These are phyloP conservation scores for Fusarium nodosum DNA, from an alignment of 2,329 filamentous ascomycete genomes.

Conservation along the genomic window DNA sequence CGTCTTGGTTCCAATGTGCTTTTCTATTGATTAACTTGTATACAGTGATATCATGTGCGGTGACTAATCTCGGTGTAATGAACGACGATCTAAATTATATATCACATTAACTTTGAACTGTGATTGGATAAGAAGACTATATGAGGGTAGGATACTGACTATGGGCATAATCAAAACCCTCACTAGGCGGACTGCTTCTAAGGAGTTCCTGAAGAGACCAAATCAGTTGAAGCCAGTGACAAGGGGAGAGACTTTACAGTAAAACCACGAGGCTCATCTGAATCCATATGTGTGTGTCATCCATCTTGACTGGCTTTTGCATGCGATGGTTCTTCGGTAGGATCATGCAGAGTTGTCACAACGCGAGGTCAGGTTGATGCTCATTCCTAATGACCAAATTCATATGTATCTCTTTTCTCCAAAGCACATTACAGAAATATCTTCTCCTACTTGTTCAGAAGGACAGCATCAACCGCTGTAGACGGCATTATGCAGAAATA, in stretches of 20 bases:
- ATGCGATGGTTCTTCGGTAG: too few relatives aligned
- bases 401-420: too few relatives aligned
- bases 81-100: neutral
- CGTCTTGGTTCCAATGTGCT: neutral
- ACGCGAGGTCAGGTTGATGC: too few relatives aligned
- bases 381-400: too few relatives aligned
- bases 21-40: neutral
- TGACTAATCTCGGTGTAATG: neutral
- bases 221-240: neutral
- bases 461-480: neutral
- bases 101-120: neutral
- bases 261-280: fast-evolving
- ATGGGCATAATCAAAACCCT: neutral
- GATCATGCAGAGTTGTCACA: too few relatives aligned
- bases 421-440: too few relatives aligned
- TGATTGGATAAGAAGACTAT: neutral
- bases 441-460: neutral
- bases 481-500: neutral
- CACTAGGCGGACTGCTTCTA: neutral
- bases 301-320: neutral
- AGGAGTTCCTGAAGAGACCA: neutral
- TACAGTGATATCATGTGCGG: neutral
- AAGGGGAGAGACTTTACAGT: neutral
- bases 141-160: neutral
- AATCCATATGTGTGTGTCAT: neutral